Evolutionary conservation across 73 alveolate genomes (phyloP), one percentile per base, ranked within the genome.

Genomic region (Blepharisma japonicum): DNA sequence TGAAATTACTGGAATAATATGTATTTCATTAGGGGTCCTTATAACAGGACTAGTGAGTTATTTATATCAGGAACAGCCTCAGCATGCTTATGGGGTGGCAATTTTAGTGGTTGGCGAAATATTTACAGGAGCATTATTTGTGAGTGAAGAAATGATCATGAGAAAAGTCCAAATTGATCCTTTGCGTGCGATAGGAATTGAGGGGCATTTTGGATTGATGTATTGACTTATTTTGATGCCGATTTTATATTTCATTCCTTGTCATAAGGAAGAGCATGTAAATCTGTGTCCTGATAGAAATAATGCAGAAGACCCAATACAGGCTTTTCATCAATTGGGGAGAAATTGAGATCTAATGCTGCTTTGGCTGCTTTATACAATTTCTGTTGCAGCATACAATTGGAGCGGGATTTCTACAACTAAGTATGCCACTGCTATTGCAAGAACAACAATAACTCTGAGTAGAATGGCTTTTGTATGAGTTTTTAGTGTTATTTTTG

Each of bases 131-230:
- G 86, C 90, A n/a, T 91, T 90, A 68, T 83, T 92, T 71, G 91
- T 91, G 45, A 76, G 90, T 18, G 95, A 95, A 80, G 98, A 95
- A 83, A 85, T 83, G 68, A 83, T 86, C 84, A 83, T 95, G 53
- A 68, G 81, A 72, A 81, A 84, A 39, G 86, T 88, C 79, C 85
- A 91, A 14, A 78, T 93, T 23, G 91, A 94, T 86, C 94, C 98
- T 6, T 83, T 95, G 55, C 87, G 87, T 85, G 83, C 93, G 48
- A 97, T 95, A 7, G 99, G 99, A 7, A 71, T 91, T 68, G 99
- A 95, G 81, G 99, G 99, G 1, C 49, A 87, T 18, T 95, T 94
- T 94, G 98, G 97, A 25, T 18, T 86, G 23, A 4, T 50, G 6
- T 78, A 83, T 77, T 85, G 85, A 56, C 46, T 89, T 5, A 71